Evolutionary conservation across 257 asterid species (phyloP).

Genomic region (Euphrasia confusa): DNA sequence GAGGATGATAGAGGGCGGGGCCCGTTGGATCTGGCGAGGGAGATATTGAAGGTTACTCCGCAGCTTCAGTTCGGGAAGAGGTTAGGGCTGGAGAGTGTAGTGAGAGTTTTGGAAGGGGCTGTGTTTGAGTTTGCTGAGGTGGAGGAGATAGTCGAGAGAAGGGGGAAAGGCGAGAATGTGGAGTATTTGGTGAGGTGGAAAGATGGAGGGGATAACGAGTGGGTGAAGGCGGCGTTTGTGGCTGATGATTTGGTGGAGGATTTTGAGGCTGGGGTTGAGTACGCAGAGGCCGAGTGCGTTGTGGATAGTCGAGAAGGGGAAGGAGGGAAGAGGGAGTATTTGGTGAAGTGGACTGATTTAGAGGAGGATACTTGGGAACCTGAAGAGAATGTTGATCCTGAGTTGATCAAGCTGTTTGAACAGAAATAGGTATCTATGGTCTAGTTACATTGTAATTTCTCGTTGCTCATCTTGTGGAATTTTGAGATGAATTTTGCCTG

Average conservation of each 20-base stretch:
- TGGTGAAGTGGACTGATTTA: slow-evolving; percentile 83
- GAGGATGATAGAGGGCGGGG: slow-evolving; percentile 57
- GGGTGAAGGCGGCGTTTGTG: slow-evolving; percentile 59
- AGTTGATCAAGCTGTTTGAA: slow-evolving; percentile 47
- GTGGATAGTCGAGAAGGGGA: slow-evolving; percentile 47
- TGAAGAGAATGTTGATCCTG: slow-evolving; percentile 73
- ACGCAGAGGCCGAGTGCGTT: slow-evolving; percentile 75
- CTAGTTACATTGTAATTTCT: too few relatives aligned
- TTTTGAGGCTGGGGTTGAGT: slow-evolving; percentile 84
- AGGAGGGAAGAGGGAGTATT: slow-evolving; percentile 54
- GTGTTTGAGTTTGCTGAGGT: slow-evolving; percentile 79
- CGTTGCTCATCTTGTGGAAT: too few relatives aligned
- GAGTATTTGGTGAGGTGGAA: slow-evolving; percentile 87
- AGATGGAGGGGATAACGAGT: slow-evolving; percentile 79
- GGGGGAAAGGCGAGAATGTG: slow-evolving; percentile 67
- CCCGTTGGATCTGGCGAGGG: slow-evolving; percentile 71
- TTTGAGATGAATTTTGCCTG: background rate
- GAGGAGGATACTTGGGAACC: slow-evolving; percentile 96
- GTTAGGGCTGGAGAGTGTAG: slow-evolving; percentile 67
- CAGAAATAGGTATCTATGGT: slow-evolving; percentile 3
- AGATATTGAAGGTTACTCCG: slow-evolving; percentile 62
- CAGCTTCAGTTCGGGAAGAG: slow-evolving; percentile 74
- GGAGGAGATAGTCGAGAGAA: slow-evolving; percentile 73
- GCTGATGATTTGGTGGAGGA: slow-evolving; percentile 74
- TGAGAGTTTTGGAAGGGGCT: slow-evolving; percentile 58